Base-by-base conservation (phyloP, 2,329 filamentous ascomycete species). In the Lizonia empirigonia region DNA sequence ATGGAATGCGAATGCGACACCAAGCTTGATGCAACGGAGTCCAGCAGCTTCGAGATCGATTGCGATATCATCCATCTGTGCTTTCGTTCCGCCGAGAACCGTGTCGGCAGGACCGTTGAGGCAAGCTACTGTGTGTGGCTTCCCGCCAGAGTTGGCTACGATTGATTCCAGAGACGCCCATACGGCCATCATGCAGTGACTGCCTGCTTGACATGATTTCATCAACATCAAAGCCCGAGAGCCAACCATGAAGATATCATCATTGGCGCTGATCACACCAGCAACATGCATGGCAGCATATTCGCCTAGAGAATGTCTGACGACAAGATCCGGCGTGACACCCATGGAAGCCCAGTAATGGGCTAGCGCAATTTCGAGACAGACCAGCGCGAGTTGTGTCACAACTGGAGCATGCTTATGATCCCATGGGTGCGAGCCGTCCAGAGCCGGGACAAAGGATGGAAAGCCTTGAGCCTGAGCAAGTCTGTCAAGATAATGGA, bases 231-330 rank as follows among this genome's bases (percentile, higher is more conserved):
- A 12, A 5, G 27, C 27, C 5, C 27, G 27, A 7, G 12, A 35
- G 8, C 67, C 73, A 4, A 74, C 71, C 0, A 77, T 56, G 51
- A 50, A 70, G 1, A 77, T 58, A 1, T 67, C 58, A 27, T 72
- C 70, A n/a, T 22, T 53, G 2, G 44, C 61, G 5, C 67, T 61
- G 2, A 76, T 29, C 1, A 75, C 71, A 4, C 70, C 72, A 15
- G 72, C 66, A 4, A 62, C 56, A 37, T 64, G 46, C 2, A 76
- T 41, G 0, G 74, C 74, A 2, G 72, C 69, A 45, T 75, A 76
- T 45, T 76, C 72, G 12, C 74, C 74, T 4, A 77, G 59, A 40
- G 65, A 62, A 36, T 67, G 65, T 7, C 65, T 64, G 2, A 65
- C 40, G 4, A 64, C 55, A 1, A 37, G 15, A 6, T 23, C 16